phyloP scores from a whole-genome alignment of 352 stramenopile genomes.

The Globisporangium camurandrum region DNA sequence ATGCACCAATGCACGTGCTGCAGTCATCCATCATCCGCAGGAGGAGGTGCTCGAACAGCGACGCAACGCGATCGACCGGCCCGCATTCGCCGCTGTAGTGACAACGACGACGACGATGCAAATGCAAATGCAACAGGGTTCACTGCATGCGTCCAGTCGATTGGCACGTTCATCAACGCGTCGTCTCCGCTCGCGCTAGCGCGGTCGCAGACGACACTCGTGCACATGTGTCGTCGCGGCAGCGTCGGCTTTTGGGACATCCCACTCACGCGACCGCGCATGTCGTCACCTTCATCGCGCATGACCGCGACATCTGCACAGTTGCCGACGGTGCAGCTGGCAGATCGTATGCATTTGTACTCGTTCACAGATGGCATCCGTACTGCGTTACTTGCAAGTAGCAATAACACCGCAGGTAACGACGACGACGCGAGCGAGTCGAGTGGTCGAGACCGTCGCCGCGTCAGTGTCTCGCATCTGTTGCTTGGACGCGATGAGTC shows the following conservation, averaged over 20 bases:
- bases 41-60: neutral
- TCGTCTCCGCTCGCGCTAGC: slow-evolving; percentile 9
- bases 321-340: slow-evolving; percentile 11
- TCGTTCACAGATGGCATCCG: slow-evolving; percentile 21
- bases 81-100: slow-evolving; percentile 1
- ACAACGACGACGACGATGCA: too few relatives aligned
- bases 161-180: slow-evolving; percentile 14
- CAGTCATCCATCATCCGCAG: neutral
- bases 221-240: slow-evolving; percentile 50
- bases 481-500: slow-evolving; percentile 34
- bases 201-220: slow-evolving; percentile 16
- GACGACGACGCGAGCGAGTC: neutral
- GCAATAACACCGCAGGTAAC: too few relatives aligned
- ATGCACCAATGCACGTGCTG: slow-evolving; percentile 59
- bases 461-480: slow-evolving; percentile 29
- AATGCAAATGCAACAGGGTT: too few relatives aligned
- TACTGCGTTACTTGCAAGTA: neutral
- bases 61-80: neutral
- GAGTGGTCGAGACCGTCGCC: neutral
- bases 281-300: slow-evolving; percentile 19
- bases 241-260: slow-evolving; percentile 50
- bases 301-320: slow-evolving; percentile 10
- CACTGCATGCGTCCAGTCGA: slow-evolving; percentile 33
- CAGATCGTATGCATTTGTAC: slow-evolving; percentile 23
- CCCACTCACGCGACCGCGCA: too few relatives aligned